A percentile compares a stretch with the other conserved stretches of the same genome.
Evolutionary conservation across 2,329 filamentous ascomycete genomes (phyloP).

Genomic region (Fusarium fracticaudum): DNA sequence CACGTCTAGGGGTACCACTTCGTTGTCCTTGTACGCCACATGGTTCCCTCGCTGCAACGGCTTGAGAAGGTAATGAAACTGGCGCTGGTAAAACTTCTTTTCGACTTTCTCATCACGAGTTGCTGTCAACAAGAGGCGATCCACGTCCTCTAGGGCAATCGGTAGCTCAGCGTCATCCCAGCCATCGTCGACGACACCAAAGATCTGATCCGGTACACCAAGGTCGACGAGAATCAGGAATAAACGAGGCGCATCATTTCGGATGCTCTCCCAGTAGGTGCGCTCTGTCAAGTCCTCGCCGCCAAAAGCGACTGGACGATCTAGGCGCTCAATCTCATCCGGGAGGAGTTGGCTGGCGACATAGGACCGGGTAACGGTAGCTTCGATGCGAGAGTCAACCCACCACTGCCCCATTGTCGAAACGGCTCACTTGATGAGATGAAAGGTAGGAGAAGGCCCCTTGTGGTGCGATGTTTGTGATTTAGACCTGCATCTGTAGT

Average conservation of each 20-base stretch:
- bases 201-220: constrained; percentile 77
- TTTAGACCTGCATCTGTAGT: constrained; percentile 36
- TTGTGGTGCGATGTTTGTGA: constrained; percentile 14
- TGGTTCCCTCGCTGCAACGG: constrained; percentile 70
- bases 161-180: constrained; percentile 83
- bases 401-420: constrained; percentile 67
- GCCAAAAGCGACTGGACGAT: constrained; percentile 72
- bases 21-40: constrained; percentile 70
- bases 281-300: constrained; percentile 72
- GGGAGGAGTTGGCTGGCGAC: constrained; percentile 71
- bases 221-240: constrained; percentile 78
- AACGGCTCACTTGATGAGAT: constrained; percentile 16
- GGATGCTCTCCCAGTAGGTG: constrained; percentile 83
- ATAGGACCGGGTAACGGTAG: constrained; percentile 74
- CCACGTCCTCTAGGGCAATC: constrained; percentile 71
- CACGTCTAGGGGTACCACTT: constrained; percentile 75
- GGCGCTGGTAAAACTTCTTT: constrained; percentile 73
- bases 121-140: constrained; percentile 68
- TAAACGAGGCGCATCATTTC: constrained; percentile 72
- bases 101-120: constrained; percentile 70
- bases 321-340: constrained; percentile 69
- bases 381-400: constrained; percentile 75
- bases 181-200: constrained; percentile 77
- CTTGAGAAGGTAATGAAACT: constrained; percentile 76
- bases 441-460: constrained; percentile 18